These are phyloP conservation scores for Epichloe brachyelytri DNA, from an alignment of 2,329 filamentous ascomycete genomes.

Conservation along the genomic window DNA sequence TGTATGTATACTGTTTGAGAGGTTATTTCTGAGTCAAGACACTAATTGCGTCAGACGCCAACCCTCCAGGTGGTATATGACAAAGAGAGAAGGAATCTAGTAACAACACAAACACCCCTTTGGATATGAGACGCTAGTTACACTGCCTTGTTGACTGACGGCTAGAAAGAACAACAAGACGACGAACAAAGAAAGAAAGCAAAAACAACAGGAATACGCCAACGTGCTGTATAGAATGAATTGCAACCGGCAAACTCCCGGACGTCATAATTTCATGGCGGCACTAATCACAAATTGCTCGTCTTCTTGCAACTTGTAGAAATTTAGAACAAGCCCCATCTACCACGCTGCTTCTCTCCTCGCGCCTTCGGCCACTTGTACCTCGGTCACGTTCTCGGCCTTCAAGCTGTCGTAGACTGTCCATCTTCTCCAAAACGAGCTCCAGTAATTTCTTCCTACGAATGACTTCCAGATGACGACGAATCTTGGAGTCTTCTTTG, in stretches of 20 bases:
- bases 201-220: neutral
- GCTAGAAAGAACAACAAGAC: neutral
- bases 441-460: constrained; percentile 85
- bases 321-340: constrained; percentile 37
- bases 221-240: neutral
- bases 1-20: neutral
- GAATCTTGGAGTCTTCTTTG: constrained; percentile 82
- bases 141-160: too few relatives aligned
- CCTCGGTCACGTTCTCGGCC: constrained; percentile 50
- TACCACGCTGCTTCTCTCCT: constrained; percentile 28
- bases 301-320: neutral
- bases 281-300: neutral
- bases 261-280: neutral
- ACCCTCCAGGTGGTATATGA: neutral
- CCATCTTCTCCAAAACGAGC: constrained; percentile 90
- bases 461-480: constrained; percentile 82
- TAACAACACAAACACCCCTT: neutral
- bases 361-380: constrained; percentile 9
- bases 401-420: constrained; percentile 74
- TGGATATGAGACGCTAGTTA: too few relatives aligned
- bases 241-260: neutral
- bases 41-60: neutral
- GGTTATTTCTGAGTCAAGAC: neutral
- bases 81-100: neutral
- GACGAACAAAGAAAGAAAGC: neutral